Evolutionary conservation across 495 filamentous ascomycete genomes (phyloP), one percentile per base, ranked within the genome.

Genomic region (Penicillium paradoxum): DNA sequence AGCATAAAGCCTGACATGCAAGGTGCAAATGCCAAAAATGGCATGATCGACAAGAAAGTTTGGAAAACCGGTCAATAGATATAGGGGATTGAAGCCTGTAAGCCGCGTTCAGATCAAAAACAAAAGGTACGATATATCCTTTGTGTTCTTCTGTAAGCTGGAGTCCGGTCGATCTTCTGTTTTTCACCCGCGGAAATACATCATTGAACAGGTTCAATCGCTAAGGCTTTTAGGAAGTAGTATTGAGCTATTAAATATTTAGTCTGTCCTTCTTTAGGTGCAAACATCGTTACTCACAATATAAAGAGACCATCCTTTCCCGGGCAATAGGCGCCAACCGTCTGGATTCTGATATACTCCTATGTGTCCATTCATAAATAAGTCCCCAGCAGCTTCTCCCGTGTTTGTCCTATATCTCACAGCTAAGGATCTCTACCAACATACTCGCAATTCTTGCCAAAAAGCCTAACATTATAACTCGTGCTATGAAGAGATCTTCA

Each of bases 401-500:
- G 48, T 41, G 46, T 13, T 27, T 32, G 6, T 32, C 30, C 6
- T 32, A 32, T 25, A 46, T 27, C 19, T 21, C 34, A 32, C 41
- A 29, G 47, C 27, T 19, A 9, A 22, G 54, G 34, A 21, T 40
- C 40, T 27, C 25, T n/a, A 19, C 25, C 34, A 21, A 37, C 44
- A 17, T 8, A 27, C 49, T 21, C 39, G 63, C 29, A 29, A 73
- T 73, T 68, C 68, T 70, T 54, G 59, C 63, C 56, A 66, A 44
- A 21, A 59, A 64, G 34, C 57, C 64, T 33, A 58, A 57, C 37
- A 41, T 60, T 7, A 45, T 55, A 51, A 60, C 55, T 43, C 57
- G 63, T 29, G 59, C 63, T 34, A 64, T 65, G 56, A 73, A 72
- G 57, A 56, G 71, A 30, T 63, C 71, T 36, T 56, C 60, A 17